phyloP scores from a whole-genome alignment of 345 rosid species.

The Eucalyptus erythrocorys region DNA sequence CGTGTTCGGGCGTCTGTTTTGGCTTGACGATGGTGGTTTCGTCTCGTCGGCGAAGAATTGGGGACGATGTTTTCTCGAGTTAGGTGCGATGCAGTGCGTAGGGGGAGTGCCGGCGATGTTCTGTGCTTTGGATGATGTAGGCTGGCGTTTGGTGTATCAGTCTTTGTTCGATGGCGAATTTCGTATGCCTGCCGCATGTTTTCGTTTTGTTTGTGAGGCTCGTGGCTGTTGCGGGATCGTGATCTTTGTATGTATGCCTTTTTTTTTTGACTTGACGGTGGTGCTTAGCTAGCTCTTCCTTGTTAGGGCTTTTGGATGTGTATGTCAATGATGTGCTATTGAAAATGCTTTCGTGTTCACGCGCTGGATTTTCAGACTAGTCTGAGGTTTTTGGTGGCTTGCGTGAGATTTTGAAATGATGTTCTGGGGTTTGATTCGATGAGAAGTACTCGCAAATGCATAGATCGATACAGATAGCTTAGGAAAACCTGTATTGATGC shows the following conservation, averaged over 20 bases:
- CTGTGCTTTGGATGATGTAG: neutral
- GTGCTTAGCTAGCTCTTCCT: neutral
- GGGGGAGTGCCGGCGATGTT: neutral
- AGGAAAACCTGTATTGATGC: neutral
- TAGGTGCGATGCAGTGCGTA: neutral
- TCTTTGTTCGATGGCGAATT: neutral
- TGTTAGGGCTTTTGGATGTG: neutral
- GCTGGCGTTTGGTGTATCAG: neutral
- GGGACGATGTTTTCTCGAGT: neutral
- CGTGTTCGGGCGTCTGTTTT: neutral
- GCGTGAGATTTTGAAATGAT: neutral
- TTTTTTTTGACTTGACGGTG: neutral
- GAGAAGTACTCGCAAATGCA: neutral
- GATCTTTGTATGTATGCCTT: neutral
- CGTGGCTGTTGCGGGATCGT: neutral
- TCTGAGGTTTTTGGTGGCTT: neutral
- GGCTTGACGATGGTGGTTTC: neutral
- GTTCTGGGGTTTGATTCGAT: neutral
- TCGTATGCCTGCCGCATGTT: neutral
- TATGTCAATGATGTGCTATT: neutral
- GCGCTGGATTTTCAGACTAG: neutral
- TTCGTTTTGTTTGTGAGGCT: neutral
- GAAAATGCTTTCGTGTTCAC: neutral
- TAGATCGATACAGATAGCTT: neutral
- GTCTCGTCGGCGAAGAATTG: neutral